Percentiles rank a stretch among this genome's conserved stretches.
Conservation (phyloP, 768 basidiomycete genomes). For the Amyloporia xantha region DNA sequence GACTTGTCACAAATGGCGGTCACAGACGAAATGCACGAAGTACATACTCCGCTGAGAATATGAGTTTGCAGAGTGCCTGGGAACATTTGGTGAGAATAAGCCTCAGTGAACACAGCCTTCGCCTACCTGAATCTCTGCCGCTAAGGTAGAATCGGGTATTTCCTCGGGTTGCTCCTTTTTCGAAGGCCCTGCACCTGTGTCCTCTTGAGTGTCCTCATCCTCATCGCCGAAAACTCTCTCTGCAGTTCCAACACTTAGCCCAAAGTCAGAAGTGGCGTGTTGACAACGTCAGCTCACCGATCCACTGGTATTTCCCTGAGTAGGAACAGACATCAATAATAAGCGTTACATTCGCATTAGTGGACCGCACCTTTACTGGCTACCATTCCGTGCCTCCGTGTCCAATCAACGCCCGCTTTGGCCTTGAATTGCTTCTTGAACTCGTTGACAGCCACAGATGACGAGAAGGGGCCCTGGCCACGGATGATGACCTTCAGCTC, state of each 20-base stretch:
- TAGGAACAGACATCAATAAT: neutral
- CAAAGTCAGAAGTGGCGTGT: neutral
- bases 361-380: slow-evolving; percentile 44
- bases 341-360: too few relatives aligned
- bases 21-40: too few relatives aligned
- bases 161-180: slow-evolving; percentile 26
- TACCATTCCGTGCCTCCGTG: slow-evolving; percentile 42
- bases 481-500: neutral
- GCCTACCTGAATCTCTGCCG: slow-evolving; percentile 39
- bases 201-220: slow-evolving; percentile 29
- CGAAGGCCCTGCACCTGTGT: slow-evolving; percentile 18
- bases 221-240: slow-evolving; percentile 52
- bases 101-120: too few relatives aligned
- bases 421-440: slow-evolving; percentile 58
- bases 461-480: slow-evolving; percentile 40
- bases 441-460: slow-evolving; percentile 35
- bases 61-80: slow-evolving; percentile 42
- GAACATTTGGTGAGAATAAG: neutral
- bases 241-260: slow-evolving; percentile 13
- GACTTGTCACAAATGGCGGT: too few relatives aligned
- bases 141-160: slow-evolving; percentile 42
- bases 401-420: slow-evolving; percentile 47
- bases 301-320: slow-evolving; percentile 56
- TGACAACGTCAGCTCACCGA: slow-evolving; percentile 32
- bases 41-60: slow-evolving; percentile 43